A percentile compares a stretch with the other conserved stretches of the same genome.
phyloP scores from a whole-genome alignment of 2,329 filamentous ascomycete genomes.

The Paraphaeosphaeria minitans region DNA sequence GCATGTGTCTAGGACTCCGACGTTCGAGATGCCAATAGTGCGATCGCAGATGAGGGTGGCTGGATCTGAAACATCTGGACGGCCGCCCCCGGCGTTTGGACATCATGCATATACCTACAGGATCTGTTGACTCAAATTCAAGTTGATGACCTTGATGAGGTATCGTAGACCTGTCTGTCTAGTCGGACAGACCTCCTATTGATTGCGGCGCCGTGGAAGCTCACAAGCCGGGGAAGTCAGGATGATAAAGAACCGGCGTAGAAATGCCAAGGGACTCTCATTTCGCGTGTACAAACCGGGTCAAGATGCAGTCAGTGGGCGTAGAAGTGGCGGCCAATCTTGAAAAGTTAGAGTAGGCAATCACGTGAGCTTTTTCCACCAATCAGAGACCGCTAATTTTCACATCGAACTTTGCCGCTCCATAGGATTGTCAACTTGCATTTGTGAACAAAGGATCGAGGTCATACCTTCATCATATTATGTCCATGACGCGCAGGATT shows the following conservation, averaged over 20 bases:
- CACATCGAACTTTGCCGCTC: background rate
- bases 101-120: background rate
- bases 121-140: background rate
- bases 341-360: background rate
- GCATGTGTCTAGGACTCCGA: constrained; percentile 3
- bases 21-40: constrained; percentile 2
- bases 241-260: background rate
- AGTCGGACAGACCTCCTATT: too few species aligned
- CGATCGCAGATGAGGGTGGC: background rate
- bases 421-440: background rate
- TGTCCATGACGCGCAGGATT: background rate
- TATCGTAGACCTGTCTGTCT: background rate
- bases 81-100: background rate
- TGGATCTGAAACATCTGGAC: constrained; percentile 5
- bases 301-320: constrained; percentile 7
- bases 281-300: background rate
- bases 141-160: background rate
- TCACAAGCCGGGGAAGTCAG: background rate
- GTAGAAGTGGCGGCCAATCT: constrained; percentile 1
- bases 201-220: background rate
- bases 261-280: background rate
- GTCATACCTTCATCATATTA: background rate
- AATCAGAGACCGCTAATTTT: background rate
- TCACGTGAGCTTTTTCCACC: constrained; percentile 9
- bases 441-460: background rate